These are phyloP conservation scores for Picea sitchensis DNA, from an alignment of 75 land plant species.

Conservation along the genomic window DNA sequence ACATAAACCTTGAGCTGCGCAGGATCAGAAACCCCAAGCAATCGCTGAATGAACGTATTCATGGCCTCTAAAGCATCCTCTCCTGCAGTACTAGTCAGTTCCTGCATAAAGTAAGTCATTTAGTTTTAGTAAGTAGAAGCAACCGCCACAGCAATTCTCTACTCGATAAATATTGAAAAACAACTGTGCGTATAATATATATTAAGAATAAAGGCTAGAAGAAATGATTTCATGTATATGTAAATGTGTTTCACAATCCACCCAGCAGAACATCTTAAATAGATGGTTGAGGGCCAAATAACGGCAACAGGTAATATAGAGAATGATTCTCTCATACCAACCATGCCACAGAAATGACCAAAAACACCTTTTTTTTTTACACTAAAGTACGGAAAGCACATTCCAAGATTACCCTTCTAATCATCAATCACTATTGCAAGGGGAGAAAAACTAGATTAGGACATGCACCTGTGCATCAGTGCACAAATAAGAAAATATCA, in stretches of 20 bases:
- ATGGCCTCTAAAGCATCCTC: conserved; percentile 93
- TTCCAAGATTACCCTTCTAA: too few species aligned
- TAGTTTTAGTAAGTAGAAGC: not conserved
- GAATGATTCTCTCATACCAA: not conserved
- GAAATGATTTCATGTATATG: not conserved
- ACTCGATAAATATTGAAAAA: not conserved
- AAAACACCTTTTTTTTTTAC: too few species aligned
- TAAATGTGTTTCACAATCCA: not conserved
- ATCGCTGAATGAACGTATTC: conserved; percentile 83
- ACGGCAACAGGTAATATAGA: not conserved
- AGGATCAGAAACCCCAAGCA: conserved; percentile 75
- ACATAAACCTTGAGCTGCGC: conserved; percentile 70
- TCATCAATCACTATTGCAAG: too few species aligned
- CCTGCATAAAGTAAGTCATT: conserved; percentile 38
- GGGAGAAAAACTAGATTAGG: too few species aligned
- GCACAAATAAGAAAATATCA: too few species aligned
- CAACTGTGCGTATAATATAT: not conserved
- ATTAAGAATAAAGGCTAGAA: not conserved
- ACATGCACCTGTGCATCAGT: too few species aligned
- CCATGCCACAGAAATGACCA: not conserved
- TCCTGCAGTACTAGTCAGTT: conserved; percentile 87
- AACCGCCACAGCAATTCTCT: not conserved
- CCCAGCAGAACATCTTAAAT: not conserved
- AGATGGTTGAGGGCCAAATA: not conserved
- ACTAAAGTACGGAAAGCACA: too few species aligned